These are phyloP conservation scores for Chytridium lagenaria DNA, from an alignment of 371 early-diverging fungal genomes.

Conservation along the genomic window DNA sequence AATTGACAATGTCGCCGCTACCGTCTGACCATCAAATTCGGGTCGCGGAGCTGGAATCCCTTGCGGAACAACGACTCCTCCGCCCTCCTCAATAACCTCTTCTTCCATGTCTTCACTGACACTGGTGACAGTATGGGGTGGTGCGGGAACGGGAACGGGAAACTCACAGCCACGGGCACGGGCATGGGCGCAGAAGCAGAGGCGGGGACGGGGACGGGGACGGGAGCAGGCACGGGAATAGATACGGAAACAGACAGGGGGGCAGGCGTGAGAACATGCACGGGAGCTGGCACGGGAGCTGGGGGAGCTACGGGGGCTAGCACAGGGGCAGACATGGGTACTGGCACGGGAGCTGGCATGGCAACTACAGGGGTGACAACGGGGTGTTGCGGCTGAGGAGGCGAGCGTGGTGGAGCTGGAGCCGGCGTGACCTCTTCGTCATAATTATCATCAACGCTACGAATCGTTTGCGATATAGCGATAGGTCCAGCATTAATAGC, in stretches of 20 bases:
- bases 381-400: slow-evolving; percentile 1
- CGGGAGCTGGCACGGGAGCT: too few relatives aligned
- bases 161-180: too few relatives aligned
- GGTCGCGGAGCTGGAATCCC: not conserved
- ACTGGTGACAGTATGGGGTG: too few relatives aligned
- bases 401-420: not conserved
- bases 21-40: not conserved
- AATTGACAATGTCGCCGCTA: not conserved
- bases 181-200: too few relatives aligned
- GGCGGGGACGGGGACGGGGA: too few relatives aligned
- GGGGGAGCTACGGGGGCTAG: too few relatives aligned
- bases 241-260: too few relatives aligned
- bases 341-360: not conserved
- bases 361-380: not conserved
- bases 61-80: slow-evolving; percentile 4
- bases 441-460: slow-evolving; percentile 33
- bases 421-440: slow-evolving; percentile 26
- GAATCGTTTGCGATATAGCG: slow-evolving; percentile 19
- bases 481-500: not conserved
- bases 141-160: too few relatives aligned
- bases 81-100: slow-evolving; percentile 18
- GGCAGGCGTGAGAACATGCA: too few relatives aligned
- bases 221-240: too few relatives aligned
- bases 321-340: not conserved
- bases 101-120: slow-evolving; percentile 2